These are phyloP conservation scores for Fragaria iinumae DNA, from an alignment of 306 rosid genomes.

Conservation along the genomic window DNA sequence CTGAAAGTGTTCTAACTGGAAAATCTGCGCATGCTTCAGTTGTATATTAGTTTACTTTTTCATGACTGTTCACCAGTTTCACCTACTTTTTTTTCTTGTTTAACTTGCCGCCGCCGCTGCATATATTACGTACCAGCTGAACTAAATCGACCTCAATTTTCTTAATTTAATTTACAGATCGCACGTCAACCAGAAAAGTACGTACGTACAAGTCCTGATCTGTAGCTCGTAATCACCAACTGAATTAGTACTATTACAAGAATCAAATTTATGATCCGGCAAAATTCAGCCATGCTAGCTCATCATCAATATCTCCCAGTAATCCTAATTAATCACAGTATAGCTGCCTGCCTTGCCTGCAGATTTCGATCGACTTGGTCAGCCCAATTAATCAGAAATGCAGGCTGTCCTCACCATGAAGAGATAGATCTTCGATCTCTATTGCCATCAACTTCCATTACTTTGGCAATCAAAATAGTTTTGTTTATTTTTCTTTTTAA, in stretches of 20 bases:
- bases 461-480: no score
- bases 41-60: conserved; percentile 13
- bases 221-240: background rate
- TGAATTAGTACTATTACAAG: background rate
- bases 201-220: background rate
- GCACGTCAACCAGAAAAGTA: background rate
- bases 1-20: background rate
- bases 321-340: background rate
- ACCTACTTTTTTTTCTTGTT: conserved; percentile 49
- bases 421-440: background rate
- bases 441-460: background rate
- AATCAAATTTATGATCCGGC: background rate
- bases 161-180: background rate
- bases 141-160: background rate
- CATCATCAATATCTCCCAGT: background rate
- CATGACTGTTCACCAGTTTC: conserved; percentile 66
- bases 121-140: background rate
- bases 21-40: conserved; percentile 1
- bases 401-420: background rate
- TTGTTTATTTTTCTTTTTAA: no score
- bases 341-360: background rate
- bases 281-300: background rate
- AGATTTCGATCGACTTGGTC: background rate
- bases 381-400: background rate
- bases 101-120: background rate